Evolutionary conservation across 371 early-diverging fungal genomes (phyloP), one percentile per base, ranked within the genome.

Genomic region (Rhizopus microsporus): DNA sequence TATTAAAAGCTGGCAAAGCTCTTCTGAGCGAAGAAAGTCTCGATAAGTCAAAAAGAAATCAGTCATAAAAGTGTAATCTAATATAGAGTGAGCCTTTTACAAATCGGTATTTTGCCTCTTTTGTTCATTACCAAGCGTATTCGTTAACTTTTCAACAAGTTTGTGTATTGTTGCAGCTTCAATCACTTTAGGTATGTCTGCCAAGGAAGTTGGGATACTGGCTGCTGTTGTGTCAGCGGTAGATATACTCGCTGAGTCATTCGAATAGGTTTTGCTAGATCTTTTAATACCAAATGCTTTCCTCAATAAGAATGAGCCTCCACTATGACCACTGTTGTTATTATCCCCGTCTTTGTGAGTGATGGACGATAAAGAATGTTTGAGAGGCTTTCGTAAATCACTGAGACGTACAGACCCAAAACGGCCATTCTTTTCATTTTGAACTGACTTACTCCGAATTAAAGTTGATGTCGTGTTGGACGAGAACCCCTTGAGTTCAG

Each of bases 1-100:
- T 16, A 85, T 71, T 15, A 88, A 59, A 30, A 88, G 54, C 47
- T 77, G 75, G 49, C 85, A 80, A 30, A 88, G 57, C n/a, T 82
- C 76, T 16, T 74, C 51, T 1, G 87, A 81, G 1, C 74, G 62
- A n/a, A 87, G 70, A 51, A 88, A 88, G 15, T 79, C 71, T n/a
- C 89, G 78, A 48, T 85, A 88, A 23, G 85, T 85, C 51, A 88
- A 69, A 65, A 88, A 88, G 59, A 88, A 88, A 58, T 88, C 89
- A 42, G 85, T 83, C 72, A 88, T 72, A 37, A 84, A 86, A 7
- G 83, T 86, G 60, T 88, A 88, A 55, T 88, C 89, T 82, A 57
- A 38, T 10, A 57, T 47, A 48, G 16, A 40, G 15, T 33, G 46
- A 40, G 29, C 7, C 5, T 13, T 35, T 39, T 38, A 39, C 56